Percentiles rank a stretch among this genome's conserved stretches.
These are phyloP conservation scores for Fusarium sp. DNA, from an alignment of 2,329 filamentous ascomycete species.

Conservation along the genomic window DNA sequence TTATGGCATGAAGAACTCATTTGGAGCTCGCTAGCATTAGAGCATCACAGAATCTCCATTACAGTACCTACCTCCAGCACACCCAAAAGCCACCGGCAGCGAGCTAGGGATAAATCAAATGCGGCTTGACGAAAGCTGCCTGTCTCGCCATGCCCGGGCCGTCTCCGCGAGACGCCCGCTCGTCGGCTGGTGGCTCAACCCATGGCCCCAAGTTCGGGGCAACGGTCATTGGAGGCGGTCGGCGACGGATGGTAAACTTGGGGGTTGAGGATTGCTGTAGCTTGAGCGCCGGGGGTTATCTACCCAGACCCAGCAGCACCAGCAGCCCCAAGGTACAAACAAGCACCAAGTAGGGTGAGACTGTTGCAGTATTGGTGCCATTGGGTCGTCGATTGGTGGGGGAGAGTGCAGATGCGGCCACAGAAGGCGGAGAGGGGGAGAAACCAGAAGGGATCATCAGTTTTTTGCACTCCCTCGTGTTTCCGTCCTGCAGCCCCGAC, in stretches of 20 bases:
- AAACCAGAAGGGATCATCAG: constrained; percentile 40
- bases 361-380: constrained; percentile 23
- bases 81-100: not conserved
- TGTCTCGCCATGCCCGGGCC: constrained; percentile 31
- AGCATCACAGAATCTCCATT: not conserved
- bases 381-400: constrained; percentile 28
- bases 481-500: constrained; percentile 27
- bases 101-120: constrained; percentile 1
- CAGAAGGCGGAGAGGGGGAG: constrained; percentile 20
- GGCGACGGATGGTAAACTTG: not conserved
- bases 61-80: not conserved
- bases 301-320: not conserved
- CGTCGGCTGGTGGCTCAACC: constrained; percentile 22
- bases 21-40: not conserved
- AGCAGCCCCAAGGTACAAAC: not conserved
- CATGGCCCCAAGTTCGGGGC: constrained; percentile 8
- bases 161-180: constrained; percentile 42
- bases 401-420: constrained; percentile 28
- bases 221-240: constrained; percentile 5
- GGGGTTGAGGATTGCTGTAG: constrained; percentile 14
- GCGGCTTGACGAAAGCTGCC: constrained; percentile 15
- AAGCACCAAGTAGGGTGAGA: constrained; percentile 20
- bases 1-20: not conserved
- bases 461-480: constrained; percentile 30
- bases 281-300: constrained; percentile 1